phyloP scores from a whole-genome alignment of 306 rosid genomes.

The Psophocarpus tetragonolobus region DNA sequence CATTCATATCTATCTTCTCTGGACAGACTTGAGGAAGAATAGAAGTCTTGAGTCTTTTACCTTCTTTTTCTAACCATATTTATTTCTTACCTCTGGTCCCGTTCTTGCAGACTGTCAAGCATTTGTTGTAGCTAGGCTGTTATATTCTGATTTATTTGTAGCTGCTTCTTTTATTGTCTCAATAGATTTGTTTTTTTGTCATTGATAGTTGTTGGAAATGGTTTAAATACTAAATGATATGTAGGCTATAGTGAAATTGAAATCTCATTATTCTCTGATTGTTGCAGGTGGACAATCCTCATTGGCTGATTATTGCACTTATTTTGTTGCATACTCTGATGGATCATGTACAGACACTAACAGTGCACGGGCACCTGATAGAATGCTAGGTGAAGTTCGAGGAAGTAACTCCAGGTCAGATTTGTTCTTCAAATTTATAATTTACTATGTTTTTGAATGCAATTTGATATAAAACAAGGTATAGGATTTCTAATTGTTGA shows the following conservation, averaged over 20 bases:
- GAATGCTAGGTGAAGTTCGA: constrained; percentile 97
- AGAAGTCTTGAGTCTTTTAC: neutral
- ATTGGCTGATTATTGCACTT: constrained; percentile 99
- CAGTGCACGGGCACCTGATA: constrained; percentile 95
- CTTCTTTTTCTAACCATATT: neutral
- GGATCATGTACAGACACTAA: constrained; percentile 95
- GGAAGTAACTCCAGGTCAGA: constrained; percentile 87
- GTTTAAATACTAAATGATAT: neutral
- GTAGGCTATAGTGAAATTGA: constrained; percentile 11
- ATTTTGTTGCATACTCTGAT: constrained; percentile 92
- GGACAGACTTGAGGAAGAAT: neutral
- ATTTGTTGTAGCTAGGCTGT: constrained; percentile 9
- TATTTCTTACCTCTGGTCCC: neutral
- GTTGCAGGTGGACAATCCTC: constrained; percentile 96
- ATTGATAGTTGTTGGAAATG: neutral
- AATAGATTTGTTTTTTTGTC: neutral
- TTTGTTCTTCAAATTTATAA: constrained; percentile 26
- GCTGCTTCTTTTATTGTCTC: constrained; percentile 10
- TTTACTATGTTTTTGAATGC: neutral
- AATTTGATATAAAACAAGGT: constrained; percentile 1
- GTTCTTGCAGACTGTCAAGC: constrained; percentile 12
- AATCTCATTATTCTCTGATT: constrained; percentile 35
- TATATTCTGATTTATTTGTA: constrained; percentile 19
- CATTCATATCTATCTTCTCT: neutral
- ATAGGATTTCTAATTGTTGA: constrained; percentile 30